These are phyloP conservation scores for Dendryphion nanum DNA, from an alignment of 2,329 filamentous ascomycete species.

Conservation along the genomic window DNA sequence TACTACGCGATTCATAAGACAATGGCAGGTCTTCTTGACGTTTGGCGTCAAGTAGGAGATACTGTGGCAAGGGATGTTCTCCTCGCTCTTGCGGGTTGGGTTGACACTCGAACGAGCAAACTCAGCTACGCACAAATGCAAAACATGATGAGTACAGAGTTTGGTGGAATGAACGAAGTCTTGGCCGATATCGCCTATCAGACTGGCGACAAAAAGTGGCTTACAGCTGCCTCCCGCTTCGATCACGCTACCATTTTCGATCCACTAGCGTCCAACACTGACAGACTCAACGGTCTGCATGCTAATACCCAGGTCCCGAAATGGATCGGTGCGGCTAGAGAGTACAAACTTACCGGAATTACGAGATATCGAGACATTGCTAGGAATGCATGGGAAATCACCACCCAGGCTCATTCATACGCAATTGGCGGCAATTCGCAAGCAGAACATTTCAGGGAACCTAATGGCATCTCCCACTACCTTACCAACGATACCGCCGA, in stretches of 20 bases:
- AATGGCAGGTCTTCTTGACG: constrained; percentile 52
- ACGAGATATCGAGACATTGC: constrained; percentile 50
- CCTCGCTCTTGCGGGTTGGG: constrained; percentile 48
- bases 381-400: constrained; percentile 51
- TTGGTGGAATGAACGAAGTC: constrained; percentile 56
- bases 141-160: constrained; percentile 42
- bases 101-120: constrained; percentile 47
- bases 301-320: constrained; percentile 57
- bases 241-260: constrained; percentile 51
- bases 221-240: constrained; percentile 49
- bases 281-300: constrained; percentile 49
- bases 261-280: constrained; percentile 47
- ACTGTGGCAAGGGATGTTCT: constrained; percentile 45
- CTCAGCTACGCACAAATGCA: constrained; percentile 50
- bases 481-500: constrained; percentile 51
- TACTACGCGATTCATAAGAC: constrained; percentile 58
- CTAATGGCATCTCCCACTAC: constrained; percentile 48
- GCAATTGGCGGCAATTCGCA: constrained; percentile 55
- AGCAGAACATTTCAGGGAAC: constrained; percentile 51
- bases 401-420: constrained; percentile 49
- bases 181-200: constrained; percentile 50
- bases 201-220: constrained; percentile 48
- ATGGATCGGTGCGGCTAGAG: constrained; percentile 52
- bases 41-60: constrained; percentile 48
- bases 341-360: constrained; percentile 51